Conservation (phyloP, 768 basidiomycete genomes). For the Suillus clintonianus region DNA sequence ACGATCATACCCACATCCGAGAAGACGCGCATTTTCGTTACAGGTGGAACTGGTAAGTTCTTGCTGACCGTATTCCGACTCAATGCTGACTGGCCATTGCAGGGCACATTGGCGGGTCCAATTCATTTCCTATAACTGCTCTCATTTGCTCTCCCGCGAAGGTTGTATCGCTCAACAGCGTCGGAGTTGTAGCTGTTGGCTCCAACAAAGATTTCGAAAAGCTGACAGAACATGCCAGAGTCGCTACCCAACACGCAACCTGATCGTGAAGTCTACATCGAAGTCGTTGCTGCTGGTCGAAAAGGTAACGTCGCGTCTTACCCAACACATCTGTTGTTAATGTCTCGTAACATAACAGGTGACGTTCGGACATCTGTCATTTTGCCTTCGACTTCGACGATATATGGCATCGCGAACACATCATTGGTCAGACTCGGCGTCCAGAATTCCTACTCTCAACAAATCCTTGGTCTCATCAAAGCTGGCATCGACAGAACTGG, state of each 20-base stretch:
- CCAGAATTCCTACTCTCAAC: conserved; percentile 52
- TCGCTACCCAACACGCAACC: conserved; percentile 44
- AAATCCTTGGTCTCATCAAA: conserved; percentile 50
- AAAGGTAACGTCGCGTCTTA: conserved; percentile 35
- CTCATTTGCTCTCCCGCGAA: conserved; percentile 48
- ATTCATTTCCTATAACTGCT: conserved; percentile 44
- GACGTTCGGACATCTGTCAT: conserved; percentile 54
- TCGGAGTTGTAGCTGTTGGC: conserved; percentile 32
- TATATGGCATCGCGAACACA: conserved; percentile 57
- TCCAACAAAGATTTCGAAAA: conserved; percentile 42
- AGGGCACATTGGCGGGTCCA: conserved; percentile 60
- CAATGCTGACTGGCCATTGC: background rate
- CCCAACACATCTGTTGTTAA: background rate
- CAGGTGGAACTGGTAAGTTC: conserved; percentile 20
- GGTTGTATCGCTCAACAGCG: conserved; percentile 16
- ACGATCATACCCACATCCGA: background rate
- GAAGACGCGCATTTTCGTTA: conserved; percentile 12
- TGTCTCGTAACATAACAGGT: conserved; percentile 36
- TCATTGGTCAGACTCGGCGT: conserved; percentile 52
- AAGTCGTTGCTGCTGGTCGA: conserved; percentile 47
- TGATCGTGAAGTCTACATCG: conserved; percentile 52
- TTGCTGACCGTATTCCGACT: background rate
- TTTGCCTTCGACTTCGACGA: conserved; percentile 52
- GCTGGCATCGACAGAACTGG: conserved; percentile 49
- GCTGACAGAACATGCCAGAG: conserved; percentile 45